Conservation (phyloP, 257 asterid genomes). For the Marsdenia floribunda region DNA sequence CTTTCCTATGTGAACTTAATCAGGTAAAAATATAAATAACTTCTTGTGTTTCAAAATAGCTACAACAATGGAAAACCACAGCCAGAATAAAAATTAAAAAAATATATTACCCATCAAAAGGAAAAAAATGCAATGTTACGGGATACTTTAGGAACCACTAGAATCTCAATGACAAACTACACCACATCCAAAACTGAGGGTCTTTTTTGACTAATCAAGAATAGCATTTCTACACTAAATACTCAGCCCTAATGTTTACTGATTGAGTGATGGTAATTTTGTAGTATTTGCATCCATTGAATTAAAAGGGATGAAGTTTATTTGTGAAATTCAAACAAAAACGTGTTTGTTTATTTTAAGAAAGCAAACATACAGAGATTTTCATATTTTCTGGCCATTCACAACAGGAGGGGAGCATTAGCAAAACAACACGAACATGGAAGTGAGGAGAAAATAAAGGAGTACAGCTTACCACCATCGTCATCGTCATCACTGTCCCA, state of each 20-base stretch:
- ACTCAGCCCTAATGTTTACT: neutral
- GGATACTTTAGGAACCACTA: too few relatives aligned
- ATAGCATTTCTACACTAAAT: too few relatives aligned
- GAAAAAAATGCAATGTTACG: too few relatives aligned
- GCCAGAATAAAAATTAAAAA: neutral
- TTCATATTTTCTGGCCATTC: neutral
- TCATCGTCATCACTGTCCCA: conserved; percentile 78
- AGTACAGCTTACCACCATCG: conserved; percentile 38
- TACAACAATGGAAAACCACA: neutral
- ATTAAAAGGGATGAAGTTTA: neutral
- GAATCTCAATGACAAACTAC: too few relatives aligned
- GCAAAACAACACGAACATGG: neutral
- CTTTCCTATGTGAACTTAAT: neutral
- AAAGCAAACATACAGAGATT: too few relatives aligned
- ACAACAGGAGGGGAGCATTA: too few relatives aligned
- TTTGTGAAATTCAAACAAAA: neutral
- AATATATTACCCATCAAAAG: too few relatives aligned
- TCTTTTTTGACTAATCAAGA: too few relatives aligned
- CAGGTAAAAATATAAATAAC: neutral
- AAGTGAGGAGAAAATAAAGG: neutral
- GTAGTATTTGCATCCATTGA: neutral
- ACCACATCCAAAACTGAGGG: too few relatives aligned
- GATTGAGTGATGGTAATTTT: neutral
- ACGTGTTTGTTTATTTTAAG: neutral
- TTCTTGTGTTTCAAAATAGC: neutral